Evolutionary conservation across 306 rosid genomes (phyloP), one percentile per base, ranked within the genome.

Genomic region (Trifolium repens): DNA sequence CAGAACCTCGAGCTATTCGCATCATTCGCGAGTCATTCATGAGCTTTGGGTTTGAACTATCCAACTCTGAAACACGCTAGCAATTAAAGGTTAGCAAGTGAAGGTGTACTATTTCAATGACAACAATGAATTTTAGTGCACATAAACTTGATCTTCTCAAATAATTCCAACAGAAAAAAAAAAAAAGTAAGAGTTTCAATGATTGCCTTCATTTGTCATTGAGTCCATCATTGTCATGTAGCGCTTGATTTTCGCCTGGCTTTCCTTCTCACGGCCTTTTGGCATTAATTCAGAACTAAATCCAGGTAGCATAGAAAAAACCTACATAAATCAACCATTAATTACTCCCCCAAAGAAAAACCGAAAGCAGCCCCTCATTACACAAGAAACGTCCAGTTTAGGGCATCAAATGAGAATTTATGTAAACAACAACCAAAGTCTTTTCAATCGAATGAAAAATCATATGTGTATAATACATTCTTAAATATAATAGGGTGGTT

Each of bases 211-310:
- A n/a, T 89, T 81, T n/a, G 98, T 91, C 98, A 93, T 93, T 0
- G 98, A 91, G 78, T 94, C 98, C 98, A 94, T 94, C 94, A 94
- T 94, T 49, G 97, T 91, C 96, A 94, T 91, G 91, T 91, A 89
- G 8, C 94, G 90, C 86, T 94, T 91, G 65, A 94, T 79, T 83
- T 94, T 94, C 0, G 96, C 86, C 69, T 91, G 96, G 79, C 94
- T 91, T 88, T 91, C 98, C 81, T 93, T 91, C 81, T 93, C 98
- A 11, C 81, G 88, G 15, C 98, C 98, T 82, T 94, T 84, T 11
- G 97, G 97, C 96, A 93, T 89, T 79, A 91, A 62, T 57, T 91
- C 94, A 46, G 90, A 71, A 69, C 94, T 80, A 83, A 87, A 86
- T 77, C 97, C 89, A 9, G 98, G 96, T 61, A 92, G 92, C 98